Conservation (phyloP, 371 early-diverging fungal species). For the Mortierella sp. region DNA sequence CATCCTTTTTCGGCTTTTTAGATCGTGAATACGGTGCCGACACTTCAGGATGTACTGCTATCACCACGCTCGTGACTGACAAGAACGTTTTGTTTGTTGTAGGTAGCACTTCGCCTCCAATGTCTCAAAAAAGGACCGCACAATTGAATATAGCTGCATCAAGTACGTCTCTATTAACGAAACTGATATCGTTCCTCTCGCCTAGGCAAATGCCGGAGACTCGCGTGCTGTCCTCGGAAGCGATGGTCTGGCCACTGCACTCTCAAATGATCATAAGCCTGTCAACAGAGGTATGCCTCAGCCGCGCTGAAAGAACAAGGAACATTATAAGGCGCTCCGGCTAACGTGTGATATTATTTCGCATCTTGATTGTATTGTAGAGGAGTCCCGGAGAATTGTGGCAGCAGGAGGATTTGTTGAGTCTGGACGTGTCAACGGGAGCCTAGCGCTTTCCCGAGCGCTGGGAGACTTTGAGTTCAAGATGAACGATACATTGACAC, state of each 20-base stretch:
- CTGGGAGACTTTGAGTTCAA: constrained; percentile 98
- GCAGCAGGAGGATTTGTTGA: constrained; percentile 96
- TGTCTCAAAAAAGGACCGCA: background rate
- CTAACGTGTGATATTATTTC: background rate
- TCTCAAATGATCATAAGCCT: constrained; percentile 97
- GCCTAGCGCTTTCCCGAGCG: constrained; percentile 95
- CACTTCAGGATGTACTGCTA: constrained; percentile 95
- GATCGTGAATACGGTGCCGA: constrained; percentile 79
- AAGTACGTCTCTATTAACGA: background rate
- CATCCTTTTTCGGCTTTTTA: constrained; percentile 31
- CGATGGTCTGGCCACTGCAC: constrained; percentile 78
- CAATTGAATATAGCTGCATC: background rate
- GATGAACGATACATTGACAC: constrained; percentile 72
- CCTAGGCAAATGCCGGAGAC: constrained; percentile 94
- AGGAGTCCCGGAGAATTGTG: constrained; percentile 85
- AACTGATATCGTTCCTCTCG: background rate
- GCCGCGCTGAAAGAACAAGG: background rate
- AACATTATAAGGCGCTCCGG: no score
- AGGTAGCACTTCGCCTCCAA: constrained; percentile 14
- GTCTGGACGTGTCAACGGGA: constrained; percentile 97
- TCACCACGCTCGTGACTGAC: constrained; percentile 85
- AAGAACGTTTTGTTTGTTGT: constrained; percentile 64
- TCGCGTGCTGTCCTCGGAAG: constrained; percentile 89
- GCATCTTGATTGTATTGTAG: constrained; percentile 32
- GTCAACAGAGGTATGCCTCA: constrained; percentile 65